Conservation (phyloP, 257 asterid genomes). For the Jasminum sambac region DNA sequence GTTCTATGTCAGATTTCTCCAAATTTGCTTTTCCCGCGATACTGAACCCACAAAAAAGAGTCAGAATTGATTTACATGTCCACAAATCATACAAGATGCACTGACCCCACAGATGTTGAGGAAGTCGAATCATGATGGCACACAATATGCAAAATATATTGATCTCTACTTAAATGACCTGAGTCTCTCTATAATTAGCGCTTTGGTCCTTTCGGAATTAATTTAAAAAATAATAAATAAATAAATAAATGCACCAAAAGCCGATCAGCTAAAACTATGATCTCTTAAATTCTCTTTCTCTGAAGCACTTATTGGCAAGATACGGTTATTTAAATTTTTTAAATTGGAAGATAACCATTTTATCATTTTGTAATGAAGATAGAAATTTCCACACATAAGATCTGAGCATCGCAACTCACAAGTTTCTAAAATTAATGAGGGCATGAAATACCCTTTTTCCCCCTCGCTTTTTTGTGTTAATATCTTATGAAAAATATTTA, state of each 20-base stretch:
- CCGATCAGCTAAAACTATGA: not conserved
- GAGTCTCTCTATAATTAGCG: not conserved
- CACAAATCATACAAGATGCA: not conserved
- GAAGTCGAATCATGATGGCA: not conserved
- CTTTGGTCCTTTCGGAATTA: not conserved
- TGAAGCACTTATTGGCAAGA: not conserved
- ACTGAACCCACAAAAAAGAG: conserved; percentile 38
- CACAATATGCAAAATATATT: not conserved
- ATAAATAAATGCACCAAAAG: not conserved
- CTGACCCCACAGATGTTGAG: not conserved
- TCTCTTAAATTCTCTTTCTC: not conserved
- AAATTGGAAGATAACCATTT: not conserved
- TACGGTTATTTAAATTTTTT: not conserved
- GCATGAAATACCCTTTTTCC: not conserved
- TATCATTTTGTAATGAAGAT: not conserved
- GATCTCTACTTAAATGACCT: not conserved
- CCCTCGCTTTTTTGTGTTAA: not conserved
- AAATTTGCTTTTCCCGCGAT: conserved; percentile 88
- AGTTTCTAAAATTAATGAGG: not conserved
- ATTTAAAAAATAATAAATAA: too few species aligned
- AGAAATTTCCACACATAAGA: not conserved
- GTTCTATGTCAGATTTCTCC: conserved; percentile 88
- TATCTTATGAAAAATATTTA: not conserved
- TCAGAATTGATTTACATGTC: not conserved
- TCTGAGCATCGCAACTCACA: not conserved